phyloP scores from a whole-genome alignment of 2,329 filamentous ascomycete species.

The Nannizzia gypsea region DNA sequence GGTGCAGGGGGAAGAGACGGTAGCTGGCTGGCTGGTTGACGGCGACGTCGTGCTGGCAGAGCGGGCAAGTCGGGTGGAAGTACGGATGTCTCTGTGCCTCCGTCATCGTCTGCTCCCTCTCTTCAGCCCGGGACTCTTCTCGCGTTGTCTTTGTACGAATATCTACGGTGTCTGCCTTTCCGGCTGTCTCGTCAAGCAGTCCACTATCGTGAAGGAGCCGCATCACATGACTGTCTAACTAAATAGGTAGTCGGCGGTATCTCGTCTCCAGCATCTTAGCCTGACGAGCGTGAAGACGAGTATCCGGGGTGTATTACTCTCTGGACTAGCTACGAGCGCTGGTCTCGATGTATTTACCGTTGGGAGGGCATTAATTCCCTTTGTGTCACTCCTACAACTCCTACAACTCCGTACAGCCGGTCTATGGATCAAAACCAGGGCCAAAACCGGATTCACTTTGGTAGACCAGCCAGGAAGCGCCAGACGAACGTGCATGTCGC shows the following conservation, averaged over 20 bases:
- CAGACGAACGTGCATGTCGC: not conserved
- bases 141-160: too few species aligned
- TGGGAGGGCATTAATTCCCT: too few species aligned
- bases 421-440: not conserved
- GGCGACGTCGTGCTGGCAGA: constrained; percentile 6
- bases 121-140: too few species aligned
- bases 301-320: too few species aligned
- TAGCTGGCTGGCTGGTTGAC: not conserved
- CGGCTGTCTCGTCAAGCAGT: too few species aligned
- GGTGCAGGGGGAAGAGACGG: constrained; percentile 1
- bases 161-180: too few species aligned
- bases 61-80: not conserved
- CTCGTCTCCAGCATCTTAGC: not conserved
- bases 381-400: too few species aligned
- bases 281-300: too few species aligned
- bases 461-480: not conserved
- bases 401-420: too few species aligned
- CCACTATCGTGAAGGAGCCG: too few species aligned
- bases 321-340: too few species aligned
- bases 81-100: not conserved
- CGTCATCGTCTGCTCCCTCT: not conserved
- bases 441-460: not conserved
- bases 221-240: not conserved
- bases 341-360: too few species aligned
- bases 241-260: not conserved